Conservation (phyloP, 441 rosid genomes). For the Euphorbia schlechtendalii region DNA sequence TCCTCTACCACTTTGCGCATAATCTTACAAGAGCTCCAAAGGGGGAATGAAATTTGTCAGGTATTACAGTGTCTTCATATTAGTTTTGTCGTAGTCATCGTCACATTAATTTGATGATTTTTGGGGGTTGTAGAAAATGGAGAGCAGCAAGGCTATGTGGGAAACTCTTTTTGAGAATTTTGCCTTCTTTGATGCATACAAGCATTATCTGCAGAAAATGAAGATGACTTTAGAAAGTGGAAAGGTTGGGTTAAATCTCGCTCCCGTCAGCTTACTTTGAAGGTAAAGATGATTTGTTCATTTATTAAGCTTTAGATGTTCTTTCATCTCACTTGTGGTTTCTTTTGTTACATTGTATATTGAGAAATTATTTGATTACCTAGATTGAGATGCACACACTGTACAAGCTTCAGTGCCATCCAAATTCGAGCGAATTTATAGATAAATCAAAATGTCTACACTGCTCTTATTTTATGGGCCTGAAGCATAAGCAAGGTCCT, state of each 20-base stretch:
- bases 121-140: conserved; percentile 72
- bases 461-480: conserved; percentile 88
- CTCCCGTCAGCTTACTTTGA: conserved; percentile 83
- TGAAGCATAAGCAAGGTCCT: conserved; percentile 90
- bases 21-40: conserved; percentile 82
- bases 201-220: conserved; percentile 82
- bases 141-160: conserved; percentile 73
- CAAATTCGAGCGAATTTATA: conserved; percentile 81
- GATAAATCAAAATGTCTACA: conserved; percentile 63
- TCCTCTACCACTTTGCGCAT: conserved; percentile 78
- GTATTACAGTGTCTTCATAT: conserved; percentile 51
- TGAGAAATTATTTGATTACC: conserved; percentile 22
- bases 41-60: conserved; percentile 91
- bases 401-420: conserved; percentile 38
- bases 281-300: conserved; percentile 34
- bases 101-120: conserved; percentile 22
- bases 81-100: too few relatives aligned
- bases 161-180: conserved; percentile 78
- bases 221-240: conserved; percentile 85
- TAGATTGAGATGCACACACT: conserved; percentile 11
- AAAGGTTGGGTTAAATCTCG: conserved; percentile 99
- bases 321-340: background rate
- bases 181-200: conserved; percentile 90
- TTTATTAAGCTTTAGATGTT: background rate
- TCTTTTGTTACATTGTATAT: conserved; percentile 6